These are phyloP conservation scores for Ettlia oleoabundans DNA, from an alignment of 139 green algal genomes.

Conservation along the genomic window DNA sequence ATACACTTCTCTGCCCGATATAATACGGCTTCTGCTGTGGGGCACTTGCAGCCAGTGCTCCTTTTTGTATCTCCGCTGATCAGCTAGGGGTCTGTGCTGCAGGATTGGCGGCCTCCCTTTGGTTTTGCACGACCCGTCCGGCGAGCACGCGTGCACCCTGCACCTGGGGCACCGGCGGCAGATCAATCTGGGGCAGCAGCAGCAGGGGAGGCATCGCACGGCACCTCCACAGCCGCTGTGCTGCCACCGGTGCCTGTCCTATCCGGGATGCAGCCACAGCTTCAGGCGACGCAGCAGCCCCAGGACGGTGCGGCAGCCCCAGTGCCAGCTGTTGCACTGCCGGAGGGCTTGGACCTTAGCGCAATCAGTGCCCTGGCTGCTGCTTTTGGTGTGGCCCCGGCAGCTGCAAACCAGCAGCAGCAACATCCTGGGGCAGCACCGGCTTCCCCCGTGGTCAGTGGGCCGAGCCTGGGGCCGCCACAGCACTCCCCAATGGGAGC, in stretches of 20 bases:
- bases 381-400: conserved; percentile 18
- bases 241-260: not conserved
- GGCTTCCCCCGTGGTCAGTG: not conserved
- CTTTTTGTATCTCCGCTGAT: no score
- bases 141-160: not conserved
- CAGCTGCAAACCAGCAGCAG: not conserved
- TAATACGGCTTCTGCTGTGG: no score
- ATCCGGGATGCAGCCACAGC: not conserved
- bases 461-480: not conserved
- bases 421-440: not conserved
- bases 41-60: no score
- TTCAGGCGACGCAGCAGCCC: conserved; percentile 1
- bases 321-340: not conserved
- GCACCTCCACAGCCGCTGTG: not conserved
- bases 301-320: not conserved
- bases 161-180: not conserved
- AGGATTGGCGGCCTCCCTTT: conserved; percentile 9
- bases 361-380: conserved; percentile 32
- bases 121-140: conserved; percentile 4
- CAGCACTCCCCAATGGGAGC: not conserved
- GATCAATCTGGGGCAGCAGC: not conserved
- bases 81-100: no score
- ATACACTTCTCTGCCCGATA: no score
- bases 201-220: not conserved
- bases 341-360: conserved; percentile 31